Evolutionary conservation across 225 moss, liverwort and hornwort genomes (phyloP).

Genomic region (Physcomitrellopsis africana): DNA sequence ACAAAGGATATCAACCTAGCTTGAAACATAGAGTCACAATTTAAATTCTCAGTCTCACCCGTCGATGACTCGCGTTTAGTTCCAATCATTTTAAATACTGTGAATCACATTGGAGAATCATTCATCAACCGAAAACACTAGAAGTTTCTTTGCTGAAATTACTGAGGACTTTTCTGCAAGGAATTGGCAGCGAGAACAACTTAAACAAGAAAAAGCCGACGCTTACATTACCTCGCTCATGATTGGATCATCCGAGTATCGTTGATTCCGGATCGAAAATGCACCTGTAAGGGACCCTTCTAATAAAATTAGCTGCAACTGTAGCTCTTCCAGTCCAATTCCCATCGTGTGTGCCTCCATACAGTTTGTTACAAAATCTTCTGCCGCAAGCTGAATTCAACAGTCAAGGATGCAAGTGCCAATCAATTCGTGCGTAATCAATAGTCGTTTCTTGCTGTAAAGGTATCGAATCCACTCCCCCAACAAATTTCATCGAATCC

Average conservation of each 20-base stretch:
- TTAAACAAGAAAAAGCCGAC: not conserved
- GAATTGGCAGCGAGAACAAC: not conserved
- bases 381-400: conserved; percentile 55
- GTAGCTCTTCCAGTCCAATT: conserved; percentile 61
- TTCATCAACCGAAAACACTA: not conserved
- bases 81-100: not conserved
- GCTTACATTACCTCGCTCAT: conserved; percentile 45
- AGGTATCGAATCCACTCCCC: not conserved
- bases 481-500: not conserved
- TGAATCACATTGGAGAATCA: not conserved
- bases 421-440: not conserved
- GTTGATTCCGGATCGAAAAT: conserved; percentile 59
- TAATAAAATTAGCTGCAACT: conserved; percentile 63
- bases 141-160: not conserved
- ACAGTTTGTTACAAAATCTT: conserved; percentile 58
- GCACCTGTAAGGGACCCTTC: conserved; percentile 64
- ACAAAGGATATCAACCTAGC: not conserved
- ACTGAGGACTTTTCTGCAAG: not conserved
- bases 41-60: not conserved
- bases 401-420: not conserved
- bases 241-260: conserved; percentile 51
- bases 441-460: not conserved
- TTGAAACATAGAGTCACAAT: not conserved
- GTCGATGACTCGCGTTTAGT: not conserved
- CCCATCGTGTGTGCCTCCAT: conserved; percentile 54